These are phyloP conservation scores for Bondarzewia mesenterica DNA, from an alignment of 1,284 basidiomycete genomes.

Conservation along the genomic window DNA sequence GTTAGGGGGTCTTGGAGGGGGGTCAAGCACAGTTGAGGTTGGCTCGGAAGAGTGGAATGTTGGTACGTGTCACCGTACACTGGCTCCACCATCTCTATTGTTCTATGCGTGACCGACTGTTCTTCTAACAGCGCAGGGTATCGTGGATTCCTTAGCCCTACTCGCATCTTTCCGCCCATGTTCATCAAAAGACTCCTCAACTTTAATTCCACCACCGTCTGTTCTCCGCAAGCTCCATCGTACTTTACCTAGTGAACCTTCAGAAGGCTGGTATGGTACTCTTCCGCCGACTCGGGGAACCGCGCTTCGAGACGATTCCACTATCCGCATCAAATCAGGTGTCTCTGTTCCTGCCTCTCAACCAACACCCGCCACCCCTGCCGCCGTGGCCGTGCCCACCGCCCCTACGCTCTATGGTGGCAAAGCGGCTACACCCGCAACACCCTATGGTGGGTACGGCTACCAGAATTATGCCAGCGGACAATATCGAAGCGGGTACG, in stretches of 20 bases:
- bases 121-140: slow-evolving; percentile 50
- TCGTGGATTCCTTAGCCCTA: slow-evolving; percentile 58
- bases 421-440: slow-evolving; percentile 5
- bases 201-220: slow-evolving; percentile 52
- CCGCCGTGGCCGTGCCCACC: slow-evolving; percentile 4
- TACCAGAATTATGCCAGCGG: slow-evolving; percentile 17
- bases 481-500: slow-evolving; percentile 22
- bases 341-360: slow-evolving; percentile 20
- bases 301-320: slow-evolving; percentile 66
- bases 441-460: slow-evolving; percentile 18
- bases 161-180: slow-evolving; percentile 66
- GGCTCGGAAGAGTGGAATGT: slow-evolving; percentile 74
- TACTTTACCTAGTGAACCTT: slow-evolving; percentile 50
- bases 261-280: slow-evolving; percentile 67
- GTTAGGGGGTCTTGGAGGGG: slow-evolving; percentile 36
- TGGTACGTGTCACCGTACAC: slow-evolving; percentile 36
- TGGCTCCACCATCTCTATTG: neutral
- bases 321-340: slow-evolving; percentile 51
- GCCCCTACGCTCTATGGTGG: slow-evolving; percentile 2
- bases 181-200: slow-evolving; percentile 30
- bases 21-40: slow-evolving; percentile 40
- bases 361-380: slow-evolving; percentile 14
- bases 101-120: slow-evolving; percentile 10
- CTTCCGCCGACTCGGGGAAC: slow-evolving; percentile 48
- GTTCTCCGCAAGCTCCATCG: slow-evolving; percentile 60